A percentile compares a stretch with the other conserved stretches of the same genome.
Conservation (phyloP, 306 rosid species). For the Vigna reflexopilosa region DNA sequence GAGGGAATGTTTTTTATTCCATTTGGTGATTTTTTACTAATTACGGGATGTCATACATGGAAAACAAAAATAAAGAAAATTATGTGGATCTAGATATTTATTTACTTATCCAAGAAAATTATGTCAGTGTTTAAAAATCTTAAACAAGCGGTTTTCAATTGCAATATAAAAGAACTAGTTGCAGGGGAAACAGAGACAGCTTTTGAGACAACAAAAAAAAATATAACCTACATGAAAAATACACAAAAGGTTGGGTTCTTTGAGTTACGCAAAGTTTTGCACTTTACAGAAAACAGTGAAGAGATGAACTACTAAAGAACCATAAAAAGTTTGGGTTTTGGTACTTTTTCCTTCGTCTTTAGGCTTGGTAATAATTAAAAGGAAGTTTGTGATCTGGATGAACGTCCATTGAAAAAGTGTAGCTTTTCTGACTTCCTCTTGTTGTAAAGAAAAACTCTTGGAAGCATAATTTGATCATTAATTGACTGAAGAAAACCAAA, state of each 20-base stretch:
- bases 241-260: conserved; percentile 52
- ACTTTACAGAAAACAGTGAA: conserved; percentile 59
- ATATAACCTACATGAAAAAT: conserved; percentile 36
- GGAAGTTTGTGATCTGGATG: conserved; percentile 46
- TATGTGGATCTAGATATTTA: conserved; percentile 30
- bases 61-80: conserved; percentile 12
- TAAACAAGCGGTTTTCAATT: conserved; percentile 59
- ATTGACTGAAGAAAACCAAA: neutral
- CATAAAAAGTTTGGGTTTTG: conserved; percentile 36
- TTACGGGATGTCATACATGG: conserved; percentile 19
- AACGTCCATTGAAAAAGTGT: conserved; percentile 34
- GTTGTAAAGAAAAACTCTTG: conserved; percentile 23
- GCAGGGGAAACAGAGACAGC: conserved; percentile 67
- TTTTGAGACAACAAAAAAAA: conserved; percentile 30
- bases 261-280: conserved; percentile 43
- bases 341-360: conserved; percentile 23
- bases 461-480: neutral
- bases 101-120: conserved; percentile 1
- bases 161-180: conserved; percentile 67
- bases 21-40: conserved; percentile 1
- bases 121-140: conserved; percentile 25
- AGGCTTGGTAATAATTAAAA: conserved; percentile 6
- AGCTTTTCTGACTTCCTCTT: conserved; percentile 33
- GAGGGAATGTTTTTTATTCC: conserved; percentile 1
- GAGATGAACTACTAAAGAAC: conserved; percentile 40